A percentile compares a stretch with the other conserved stretches of the same genome.
Evolutionary conservation across 768 basidiomycete genomes (phyloP).

Genomic region (Agaricus subrufescens): DNA sequence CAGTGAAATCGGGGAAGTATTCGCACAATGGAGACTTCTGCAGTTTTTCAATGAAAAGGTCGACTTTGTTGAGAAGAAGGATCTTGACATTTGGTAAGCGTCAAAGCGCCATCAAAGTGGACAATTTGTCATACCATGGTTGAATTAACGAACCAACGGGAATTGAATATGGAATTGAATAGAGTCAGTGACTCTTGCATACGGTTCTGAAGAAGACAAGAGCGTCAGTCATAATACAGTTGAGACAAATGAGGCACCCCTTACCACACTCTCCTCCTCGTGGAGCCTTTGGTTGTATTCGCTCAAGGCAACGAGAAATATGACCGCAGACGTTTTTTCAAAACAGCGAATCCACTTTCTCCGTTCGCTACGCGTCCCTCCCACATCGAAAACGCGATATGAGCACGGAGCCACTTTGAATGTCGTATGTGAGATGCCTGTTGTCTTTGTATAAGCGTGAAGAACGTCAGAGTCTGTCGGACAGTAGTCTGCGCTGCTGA

Average conservation of each 20-base stretch:
- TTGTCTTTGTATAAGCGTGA: constrained; percentile 85
- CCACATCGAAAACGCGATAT: constrained; percentile 70
- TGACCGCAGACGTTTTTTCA: constrained; percentile 82
- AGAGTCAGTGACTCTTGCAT: constrained; percentile 90
- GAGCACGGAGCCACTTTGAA: constrained; percentile 87
- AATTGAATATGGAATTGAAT: constrained; percentile 92
- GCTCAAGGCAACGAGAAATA: constrained; percentile 80
- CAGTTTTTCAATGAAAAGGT: neutral
- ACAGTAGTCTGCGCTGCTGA: constrained; percentile 64
- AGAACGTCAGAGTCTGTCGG: constrained; percentile 90
- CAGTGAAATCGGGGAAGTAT: neutral
- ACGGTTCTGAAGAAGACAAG: constrained; percentile 55
- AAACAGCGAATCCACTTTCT: constrained; percentile 92
- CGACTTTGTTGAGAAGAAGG: constrained; percentile 18
- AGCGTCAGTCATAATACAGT: neutral
- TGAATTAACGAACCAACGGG: constrained; percentile 86
- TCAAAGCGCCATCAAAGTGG: neutral
- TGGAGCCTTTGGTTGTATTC: constrained; percentile 30
- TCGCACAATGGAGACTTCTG: neutral
- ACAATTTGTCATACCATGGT: constrained; percentile 51
- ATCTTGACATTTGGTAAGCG: neutral
- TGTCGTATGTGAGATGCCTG: constrained; percentile 88
- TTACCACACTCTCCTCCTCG: neutral
- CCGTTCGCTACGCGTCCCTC: constrained; percentile 62
- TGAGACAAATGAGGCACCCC: neutral